Evolutionary conservation across 2,329 filamentous ascomycete species (phyloP), one percentile per base, ranked within the genome.

Genomic region (Dryadomyces quercus-mongolicae): DNA sequence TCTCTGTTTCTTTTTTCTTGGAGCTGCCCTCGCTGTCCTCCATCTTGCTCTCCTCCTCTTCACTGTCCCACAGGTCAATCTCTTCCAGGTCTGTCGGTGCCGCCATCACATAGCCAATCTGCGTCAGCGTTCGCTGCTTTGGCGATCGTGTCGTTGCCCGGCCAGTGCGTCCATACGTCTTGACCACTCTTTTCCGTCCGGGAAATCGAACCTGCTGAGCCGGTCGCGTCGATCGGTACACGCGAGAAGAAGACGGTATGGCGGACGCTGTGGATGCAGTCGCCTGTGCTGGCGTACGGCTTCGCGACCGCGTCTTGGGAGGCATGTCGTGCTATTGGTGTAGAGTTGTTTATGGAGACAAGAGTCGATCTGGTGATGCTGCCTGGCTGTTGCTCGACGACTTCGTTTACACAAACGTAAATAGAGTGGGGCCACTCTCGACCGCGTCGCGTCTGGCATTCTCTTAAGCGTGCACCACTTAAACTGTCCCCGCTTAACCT

Each of bases 51-150:
- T 42, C 18, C 9, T 45, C 38, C 57, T 60, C 10, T 36, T 56
- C 54, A 18, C 59, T 54, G 22, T 57, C 42, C 15, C 49, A 47
- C 8, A n/a, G n/a, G n/a, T 44, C 18, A 5, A 52, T 22, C 15
- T 60, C 57, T 5, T 55, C 47, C 13, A 53, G 20, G 6, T 51
- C 55, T 16, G 52, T 50, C 45, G 36, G 42, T 3, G 53, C 45
- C 3, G 49, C 44, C 3, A 55, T n/a, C 20, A 60, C 48, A 44
- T 65, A 66, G 18, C 61, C 63, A 12, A 68, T 62, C 56, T 69
- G 66, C 2, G 66, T 69, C 61, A 69, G 49, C 0, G 67, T 69
- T 47, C 62, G 64, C 57, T 69, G 67, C 36, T 59, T 60, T 21
- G 63, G 55, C 5, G 57, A 51, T 16, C 51, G 56, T 12, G 18